These are phyloP conservation scores for Boletus huronensis DNA, from an alignment of 768 basidiomycete genomes.

Conservation along the genomic window DNA sequence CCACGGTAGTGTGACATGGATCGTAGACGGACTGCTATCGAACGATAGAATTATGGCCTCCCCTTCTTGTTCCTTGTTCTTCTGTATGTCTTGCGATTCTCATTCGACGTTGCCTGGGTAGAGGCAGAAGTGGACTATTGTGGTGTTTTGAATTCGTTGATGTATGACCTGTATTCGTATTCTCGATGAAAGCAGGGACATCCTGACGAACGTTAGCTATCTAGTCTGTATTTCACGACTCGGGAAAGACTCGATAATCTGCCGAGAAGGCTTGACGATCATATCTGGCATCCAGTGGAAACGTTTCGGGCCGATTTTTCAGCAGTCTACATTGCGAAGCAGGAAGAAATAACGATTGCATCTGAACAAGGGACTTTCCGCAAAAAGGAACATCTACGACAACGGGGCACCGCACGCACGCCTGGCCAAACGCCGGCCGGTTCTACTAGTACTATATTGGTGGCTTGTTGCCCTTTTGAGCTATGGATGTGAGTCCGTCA, in stretches of 20 bases:
- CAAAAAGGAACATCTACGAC: not conserved
- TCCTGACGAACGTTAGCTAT: not conserved
- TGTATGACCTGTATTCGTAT: not conserved
- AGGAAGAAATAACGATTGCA: not conserved
- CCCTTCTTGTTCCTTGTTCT: not conserved
- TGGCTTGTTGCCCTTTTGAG: slow-evolving; percentile 43
- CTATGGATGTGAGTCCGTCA: slow-evolving; percentile 14
- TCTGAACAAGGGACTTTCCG: not conserved
- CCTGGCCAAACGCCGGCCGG: not conserved
- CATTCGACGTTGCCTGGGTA: not conserved
- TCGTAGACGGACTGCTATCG: not conserved
- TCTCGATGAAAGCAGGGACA: no score
- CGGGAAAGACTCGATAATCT: not conserved
- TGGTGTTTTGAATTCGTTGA: not conserved
- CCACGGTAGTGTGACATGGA: slow-evolving; percentile 10
- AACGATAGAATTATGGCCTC: not conserved
- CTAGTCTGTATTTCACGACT: not conserved
- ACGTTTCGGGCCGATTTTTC: not conserved
- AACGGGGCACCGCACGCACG: not conserved
- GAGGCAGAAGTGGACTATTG: not conserved
- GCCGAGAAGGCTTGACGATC: not conserved
- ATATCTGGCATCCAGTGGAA: not conserved
- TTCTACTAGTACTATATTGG: slow-evolving; percentile 6
- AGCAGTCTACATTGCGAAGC: not conserved
- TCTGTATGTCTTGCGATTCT: not conserved